phyloP scores from a whole-genome alignment of 2,329 filamentous ascomycete species.

The Trichoderma sp. region DNA sequence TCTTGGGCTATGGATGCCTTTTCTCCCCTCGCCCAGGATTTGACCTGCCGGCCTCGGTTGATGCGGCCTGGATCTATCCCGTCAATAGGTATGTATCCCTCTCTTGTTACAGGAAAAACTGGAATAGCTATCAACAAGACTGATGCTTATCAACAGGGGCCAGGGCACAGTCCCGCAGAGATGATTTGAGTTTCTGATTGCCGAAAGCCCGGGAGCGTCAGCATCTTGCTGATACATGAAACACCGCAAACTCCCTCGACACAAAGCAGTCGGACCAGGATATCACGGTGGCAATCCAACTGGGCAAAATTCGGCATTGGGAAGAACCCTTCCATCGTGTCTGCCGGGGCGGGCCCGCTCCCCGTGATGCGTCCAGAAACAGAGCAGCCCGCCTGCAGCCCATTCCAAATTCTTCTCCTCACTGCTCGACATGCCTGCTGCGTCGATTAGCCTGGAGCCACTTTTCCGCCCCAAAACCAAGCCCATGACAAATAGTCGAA shows the following conservation, averaged over 20 bases:
- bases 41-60: not conserved
- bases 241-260: not conserved
- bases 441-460: not conserved
- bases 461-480: slow-evolving; percentile 6
- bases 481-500: slow-evolving; percentile 19
- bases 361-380: not conserved
- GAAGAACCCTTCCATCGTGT: not conserved
- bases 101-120: no score
- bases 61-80: not conserved
- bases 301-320: no score
- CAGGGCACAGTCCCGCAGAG: slow-evolving; percentile 6
- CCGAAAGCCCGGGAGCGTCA: slow-evolving; percentile 1
- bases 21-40: not conserved
- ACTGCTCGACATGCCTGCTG: not conserved
- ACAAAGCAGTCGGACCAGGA: not conserved
- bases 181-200: slow-evolving; percentile 24
- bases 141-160: slow-evolving; percentile 17
- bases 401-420: slow-evolving; percentile 27
- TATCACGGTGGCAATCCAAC: not conserved
- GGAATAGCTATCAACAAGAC: not conserved
- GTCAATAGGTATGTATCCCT: not conserved
- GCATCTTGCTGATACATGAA: not conserved
- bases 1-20: not conserved
- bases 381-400: slow-evolving; percentile 3
- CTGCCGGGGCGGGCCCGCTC: not conserved